Percentiles rank a stretch among this genome's conserved stretches.
These are phyloP conservation scores for Aspergillus diversus DNA, from an alignment of 495 filamentous ascomycete genomes.

Conservation along the genomic window DNA sequence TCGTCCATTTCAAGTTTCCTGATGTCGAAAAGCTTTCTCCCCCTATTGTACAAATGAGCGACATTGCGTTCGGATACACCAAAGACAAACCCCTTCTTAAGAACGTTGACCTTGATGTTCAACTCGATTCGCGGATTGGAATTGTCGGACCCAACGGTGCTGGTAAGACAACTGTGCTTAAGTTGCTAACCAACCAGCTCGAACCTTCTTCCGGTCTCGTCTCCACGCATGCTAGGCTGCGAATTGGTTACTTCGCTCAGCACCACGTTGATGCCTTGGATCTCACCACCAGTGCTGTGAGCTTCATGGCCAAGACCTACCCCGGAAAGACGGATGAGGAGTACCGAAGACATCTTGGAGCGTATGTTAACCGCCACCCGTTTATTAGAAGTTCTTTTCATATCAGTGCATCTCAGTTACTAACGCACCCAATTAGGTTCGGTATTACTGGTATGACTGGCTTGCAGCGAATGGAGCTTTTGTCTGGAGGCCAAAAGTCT, in stretches of 20 bases:
- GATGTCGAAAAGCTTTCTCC: slow-evolving; percentile 97
- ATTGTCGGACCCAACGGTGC: slow-evolving; percentile 99
- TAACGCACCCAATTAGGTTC: slow-evolving; percentile 54
- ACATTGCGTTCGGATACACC: slow-evolving; percentile 89
- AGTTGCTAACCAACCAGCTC: slow-evolving; percentile 88
- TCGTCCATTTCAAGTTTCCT: slow-evolving; percentile 95
- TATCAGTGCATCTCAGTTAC: slow-evolving; percentile 6
- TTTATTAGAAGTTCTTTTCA: background rate
- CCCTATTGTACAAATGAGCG: slow-evolving; percentile 96
- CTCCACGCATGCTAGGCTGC: slow-evolving; percentile 81
- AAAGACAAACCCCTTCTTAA: slow-evolving; percentile 77
- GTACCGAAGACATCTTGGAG: slow-evolving; percentile 92
- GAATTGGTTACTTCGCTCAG: slow-evolving; percentile 96
- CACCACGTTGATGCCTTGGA: slow-evolving; percentile 98
- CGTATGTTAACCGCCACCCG: slow-evolving; percentile 43
- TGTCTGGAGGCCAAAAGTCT: slow-evolving; percentile 98
- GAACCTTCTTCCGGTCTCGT: slow-evolving; percentile 78
- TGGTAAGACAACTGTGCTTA: slow-evolving; percentile 95
- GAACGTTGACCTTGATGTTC: slow-evolving; percentile 92
- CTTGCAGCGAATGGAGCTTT: slow-evolving; percentile 90
- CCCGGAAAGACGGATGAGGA: slow-evolving; percentile 94
- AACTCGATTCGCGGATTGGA: slow-evolving; percentile 96
- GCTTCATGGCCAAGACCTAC: slow-evolving; percentile 92
- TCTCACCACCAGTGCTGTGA: slow-evolving; percentile 82
- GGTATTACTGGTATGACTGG: slow-evolving; percentile 98